A percentile compares a stretch with the other conserved stretches of the same genome.
Evolutionary conservation across 2,329 filamentous ascomycete genomes (phyloP).

Genomic region (Colletotrichum sp.): DNA sequence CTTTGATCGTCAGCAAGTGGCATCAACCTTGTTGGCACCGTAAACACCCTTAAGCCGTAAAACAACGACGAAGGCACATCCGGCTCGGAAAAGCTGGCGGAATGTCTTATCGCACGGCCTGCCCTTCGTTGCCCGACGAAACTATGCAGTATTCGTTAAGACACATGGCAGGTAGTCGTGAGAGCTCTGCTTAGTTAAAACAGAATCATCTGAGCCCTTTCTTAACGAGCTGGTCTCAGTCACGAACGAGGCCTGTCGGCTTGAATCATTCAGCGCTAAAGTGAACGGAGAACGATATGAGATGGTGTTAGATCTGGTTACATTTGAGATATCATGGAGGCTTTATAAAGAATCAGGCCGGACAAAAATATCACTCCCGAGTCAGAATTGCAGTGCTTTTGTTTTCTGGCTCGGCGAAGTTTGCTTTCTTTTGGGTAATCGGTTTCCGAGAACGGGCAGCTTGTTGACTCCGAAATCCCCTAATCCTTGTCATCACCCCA

Average conservation of each 20-base stretch:
- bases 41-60: not conserved
- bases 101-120: not conserved
- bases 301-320: too few relatives aligned
- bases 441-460: not conserved
- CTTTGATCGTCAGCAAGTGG: not conserved
- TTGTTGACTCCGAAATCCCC: not conserved
- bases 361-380: too few relatives aligned
- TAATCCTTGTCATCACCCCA: not conserved
- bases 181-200: not conserved
- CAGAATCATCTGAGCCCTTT: not conserved
- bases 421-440: not conserved
- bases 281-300: too few relatives aligned
- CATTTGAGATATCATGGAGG: too few relatives aligned
- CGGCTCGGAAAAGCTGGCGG: not conserved
- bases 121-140: not conserved
- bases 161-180: not conserved
- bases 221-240: not conserved
- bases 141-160: accelerated
- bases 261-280: too few relatives aligned
- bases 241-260: not conserved
- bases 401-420: not conserved
- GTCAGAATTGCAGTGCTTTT: too few relatives aligned
- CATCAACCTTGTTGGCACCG: not conserved
- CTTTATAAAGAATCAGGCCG: too few relatives aligned
- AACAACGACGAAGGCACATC: not conserved